Base-by-base conservation (phyloP, 2,329 filamentous ascomycete species). In the Claviceps digitariae region DNA sequence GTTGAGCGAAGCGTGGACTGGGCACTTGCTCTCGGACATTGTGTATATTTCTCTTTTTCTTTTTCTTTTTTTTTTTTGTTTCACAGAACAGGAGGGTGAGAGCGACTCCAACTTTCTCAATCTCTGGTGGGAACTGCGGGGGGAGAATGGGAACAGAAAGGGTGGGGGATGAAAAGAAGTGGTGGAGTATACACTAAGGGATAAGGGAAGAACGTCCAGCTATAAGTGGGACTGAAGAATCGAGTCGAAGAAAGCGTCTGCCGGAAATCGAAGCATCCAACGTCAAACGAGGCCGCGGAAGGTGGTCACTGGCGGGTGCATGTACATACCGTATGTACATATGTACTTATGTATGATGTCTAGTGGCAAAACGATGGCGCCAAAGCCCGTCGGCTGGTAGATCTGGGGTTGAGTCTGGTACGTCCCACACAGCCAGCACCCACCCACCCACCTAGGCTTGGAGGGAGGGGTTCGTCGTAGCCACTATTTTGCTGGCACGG, bases 11-110 rank as follows among this genome's bases (percentile, higher is more conserved):
- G 56, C 45, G 55, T 56, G 53, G 9, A 63, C 58, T 12, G 67
- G 67, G 48, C 68, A 70, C 62, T 69, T 64, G 56, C 51, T 55
- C 48, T 63, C 62, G 20, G 59, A 55, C 61, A 64, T 65, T 34
- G 25, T 52, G 27, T 51, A 9, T 4, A 29, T 29, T 34, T 34
- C 31, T 34, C 9, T 9, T 9, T 34, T 34, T 34, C 2, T 9
- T 34, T 10, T 34, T 12, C 9, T n/a, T 21, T 34, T 48, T 47
- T 44, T 25, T 23, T 23, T 20, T 21, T 15, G 20, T 23, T 47
- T n/a, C 51, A 15, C 20, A 43, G 15, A 53, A 34, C 9, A 27
- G 5, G 7, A 27, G 21, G 29, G 23, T 5, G 41, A 9, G 21
- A 41, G 27, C 10, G 29, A 36, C 12, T 6, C 38, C 31, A 27